Evolutionary conservation across 345 rosid genomes (phyloP).

Genomic region (Laguncularia racemosa): DNA sequence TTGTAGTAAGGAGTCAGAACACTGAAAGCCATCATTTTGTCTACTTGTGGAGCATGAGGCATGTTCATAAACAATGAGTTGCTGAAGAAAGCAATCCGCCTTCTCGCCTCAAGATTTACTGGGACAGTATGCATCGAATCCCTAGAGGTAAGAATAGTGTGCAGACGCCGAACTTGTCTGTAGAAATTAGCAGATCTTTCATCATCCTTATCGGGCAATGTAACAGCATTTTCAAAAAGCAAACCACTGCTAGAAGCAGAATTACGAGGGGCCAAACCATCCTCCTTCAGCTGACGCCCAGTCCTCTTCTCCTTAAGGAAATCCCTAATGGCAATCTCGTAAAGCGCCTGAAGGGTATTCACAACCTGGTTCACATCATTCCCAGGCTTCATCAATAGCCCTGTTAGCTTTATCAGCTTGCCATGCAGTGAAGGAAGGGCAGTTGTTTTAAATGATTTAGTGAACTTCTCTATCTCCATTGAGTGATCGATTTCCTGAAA

Average conservation of each 20-base stretch:
- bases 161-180: slow-evolving; percentile 82
- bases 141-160: slow-evolving; percentile 78
- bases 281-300: slow-evolving; percentile 50
- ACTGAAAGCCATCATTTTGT: slow-evolving; percentile 97
- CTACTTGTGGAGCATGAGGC: slow-evolving; percentile 99
- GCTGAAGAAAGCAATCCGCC: slow-evolving; percentile 93
- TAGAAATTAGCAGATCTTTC: slow-evolving; percentile 45
- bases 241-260: slow-evolving; percentile 64
- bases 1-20: slow-evolving; percentile 91
- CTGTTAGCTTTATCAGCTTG: slow-evolving; percentile 64
- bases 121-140: slow-evolving; percentile 89
- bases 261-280: slow-evolving; percentile 72
- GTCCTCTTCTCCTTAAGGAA: slow-evolving; percentile 63
- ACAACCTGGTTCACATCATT: slow-evolving; percentile 62
- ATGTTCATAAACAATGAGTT: slow-evolving; percentile 95
- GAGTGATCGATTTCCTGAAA: slow-evolving; percentile 80
- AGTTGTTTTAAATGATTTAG: slow-evolving; percentile 70
- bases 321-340: slow-evolving; percentile 76
- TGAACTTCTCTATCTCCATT: slow-evolving; percentile 60
- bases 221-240: slow-evolving; percentile 73
- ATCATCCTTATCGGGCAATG: slow-evolving; percentile 59
- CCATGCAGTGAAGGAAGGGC: slow-evolving; percentile 61
- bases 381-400: slow-evolving; percentile 44
- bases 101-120: slow-evolving; percentile 84
- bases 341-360: slow-evolving; percentile 77